Base-by-base conservation (phyloP, 1,284 basidiomycete genomes). In the Rhodotorula sp. region DNA sequence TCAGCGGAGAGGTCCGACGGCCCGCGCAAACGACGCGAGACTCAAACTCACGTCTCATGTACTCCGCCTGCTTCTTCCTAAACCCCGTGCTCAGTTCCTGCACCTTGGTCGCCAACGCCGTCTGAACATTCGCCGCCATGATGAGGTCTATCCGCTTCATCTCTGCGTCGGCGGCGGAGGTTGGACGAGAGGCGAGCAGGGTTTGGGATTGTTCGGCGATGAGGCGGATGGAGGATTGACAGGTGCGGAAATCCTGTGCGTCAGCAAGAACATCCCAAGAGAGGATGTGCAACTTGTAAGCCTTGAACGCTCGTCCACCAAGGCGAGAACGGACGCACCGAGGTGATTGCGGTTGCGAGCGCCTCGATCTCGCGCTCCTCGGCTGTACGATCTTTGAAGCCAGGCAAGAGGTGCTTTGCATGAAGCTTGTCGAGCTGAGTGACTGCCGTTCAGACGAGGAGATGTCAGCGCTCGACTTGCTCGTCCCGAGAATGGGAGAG, bases 51-150 rank as follows among this genome's bases (percentile, higher is more conserved):
- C 70, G 64, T 2, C 70, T 90, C 87, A 99, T 90, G 81, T 99
- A 99, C 44, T 94, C 89, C 65, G 91, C 87, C 81, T 99, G 96
- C 83, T 96, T 97, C 84, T 95, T 97, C 69, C 96, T 86, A 79
- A 99, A 99, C n/a, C 88, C 84, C 28, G 89, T 90, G 76, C 91
- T 94, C 59, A 94, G 84, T 76, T 94, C 91, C 83, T 99, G 96
- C 16, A 98, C 88, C 78, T 93, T 91, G 31, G 91, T 92, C 28
- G 96, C 96, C 50, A 99, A 86, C 18, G 89, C 94, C 44, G 94
- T 88, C 80, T 99, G 95, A n/a, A 97, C 92, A 79, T 99, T 99
- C 82, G 92, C 89, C 2, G 93, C 88, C 62, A 89, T 84, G 24
- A 84, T 81, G 76, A 90, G 86, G 64, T 90, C 82, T 30, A 51